phyloP scores from a whole-genome alignment of 2,329 filamentous ascomycete species.

The Fusarium aywerte region DNA sequence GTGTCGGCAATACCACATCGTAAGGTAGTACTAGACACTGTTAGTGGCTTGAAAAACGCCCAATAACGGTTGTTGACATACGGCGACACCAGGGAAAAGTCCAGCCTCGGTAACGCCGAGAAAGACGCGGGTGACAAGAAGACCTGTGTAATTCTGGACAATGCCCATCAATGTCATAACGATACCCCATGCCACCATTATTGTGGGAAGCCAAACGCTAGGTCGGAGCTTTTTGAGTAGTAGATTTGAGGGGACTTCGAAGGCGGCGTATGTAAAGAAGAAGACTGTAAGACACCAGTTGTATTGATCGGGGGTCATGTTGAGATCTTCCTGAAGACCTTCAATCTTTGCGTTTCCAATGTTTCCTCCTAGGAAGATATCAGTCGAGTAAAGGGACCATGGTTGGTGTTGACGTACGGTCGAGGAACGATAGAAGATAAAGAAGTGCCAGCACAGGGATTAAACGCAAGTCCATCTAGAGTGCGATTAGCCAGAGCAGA shows the following conservation, averaged over 20 bases:
- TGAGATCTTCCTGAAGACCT: constrained; percentile 61
- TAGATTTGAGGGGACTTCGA: constrained; percentile 81
- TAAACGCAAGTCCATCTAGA: constrained; percentile 62
- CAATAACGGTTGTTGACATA: constrained; percentile 31
- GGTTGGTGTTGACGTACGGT: constrained; percentile 54
- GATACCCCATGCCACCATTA: constrained; percentile 72
- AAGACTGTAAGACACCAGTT: constrained; percentile 78
- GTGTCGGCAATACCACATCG: constrained; percentile 69
- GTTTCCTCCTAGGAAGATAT: constrained; percentile 61
- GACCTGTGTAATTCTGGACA: constrained; percentile 60
- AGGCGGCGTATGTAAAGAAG: constrained; percentile 80
- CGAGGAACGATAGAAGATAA: constrained; percentile 76
- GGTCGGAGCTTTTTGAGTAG: constrained; percentile 79
- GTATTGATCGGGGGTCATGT: constrained; percentile 74
- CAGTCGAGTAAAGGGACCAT: background rate
- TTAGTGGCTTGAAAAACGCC: background rate
- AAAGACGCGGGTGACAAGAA: constrained; percentile 64
- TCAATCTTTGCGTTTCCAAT: constrained; percentile 74
- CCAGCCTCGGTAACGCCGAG: constrained; percentile 75
- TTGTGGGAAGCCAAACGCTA: constrained; percentile 77
- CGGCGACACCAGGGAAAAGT: constrained; percentile 71
- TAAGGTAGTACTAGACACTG: constrained; percentile 60
- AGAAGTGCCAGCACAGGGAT: constrained; percentile 73
- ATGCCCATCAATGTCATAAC: constrained; percentile 65
- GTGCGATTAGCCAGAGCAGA: background rate